phyloP scores from a whole-genome alignment of 306 rosid genomes.

The Cotoneaster glaucophyllus region DNA sequence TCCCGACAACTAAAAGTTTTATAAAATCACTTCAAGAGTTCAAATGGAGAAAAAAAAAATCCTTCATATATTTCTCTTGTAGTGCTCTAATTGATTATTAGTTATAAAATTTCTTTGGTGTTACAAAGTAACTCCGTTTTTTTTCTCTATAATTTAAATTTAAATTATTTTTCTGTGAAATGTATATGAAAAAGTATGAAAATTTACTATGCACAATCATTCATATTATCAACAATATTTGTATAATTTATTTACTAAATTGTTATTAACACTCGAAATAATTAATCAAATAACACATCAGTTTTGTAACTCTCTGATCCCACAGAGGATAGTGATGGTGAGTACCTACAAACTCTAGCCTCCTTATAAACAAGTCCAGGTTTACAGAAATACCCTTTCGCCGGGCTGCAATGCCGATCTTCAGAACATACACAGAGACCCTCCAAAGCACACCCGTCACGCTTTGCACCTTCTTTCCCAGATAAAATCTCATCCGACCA shows the following conservation, averaged over 20 bases:
- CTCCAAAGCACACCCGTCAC: slow-evolving; percentile 67
- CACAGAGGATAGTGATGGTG: slow-evolving; percentile 8
- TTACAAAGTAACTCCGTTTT: no score
- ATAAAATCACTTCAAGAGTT: no score
- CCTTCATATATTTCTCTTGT: no score
- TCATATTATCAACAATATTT: background rate
- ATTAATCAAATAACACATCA: background rate
- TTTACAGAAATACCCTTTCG: slow-evolving; percentile 42
- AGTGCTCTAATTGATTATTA: no score
- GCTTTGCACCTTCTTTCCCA: slow-evolving; percentile 35
- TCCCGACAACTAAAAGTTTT: no score
- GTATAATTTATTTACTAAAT: no score
- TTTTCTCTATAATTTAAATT: no score
- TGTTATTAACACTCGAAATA: background rate
- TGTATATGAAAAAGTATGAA: background rate
- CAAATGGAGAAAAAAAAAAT: no score
- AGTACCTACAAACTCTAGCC: slow-evolving; percentile 66
- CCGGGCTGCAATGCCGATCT: slow-evolving; percentile 65
- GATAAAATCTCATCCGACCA: slow-evolving; percentile 57
- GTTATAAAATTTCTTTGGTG: no score
- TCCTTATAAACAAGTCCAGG: slow-evolving; percentile 51
- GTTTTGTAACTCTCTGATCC: background rate
- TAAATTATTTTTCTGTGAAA: no score
- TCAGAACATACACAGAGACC: slow-evolving; percentile 55
- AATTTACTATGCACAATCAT: background rate